Evolutionary conservation across 73 alveolate genomes (phyloP).

Genomic region (Symbiodinium pilosum): DNA sequence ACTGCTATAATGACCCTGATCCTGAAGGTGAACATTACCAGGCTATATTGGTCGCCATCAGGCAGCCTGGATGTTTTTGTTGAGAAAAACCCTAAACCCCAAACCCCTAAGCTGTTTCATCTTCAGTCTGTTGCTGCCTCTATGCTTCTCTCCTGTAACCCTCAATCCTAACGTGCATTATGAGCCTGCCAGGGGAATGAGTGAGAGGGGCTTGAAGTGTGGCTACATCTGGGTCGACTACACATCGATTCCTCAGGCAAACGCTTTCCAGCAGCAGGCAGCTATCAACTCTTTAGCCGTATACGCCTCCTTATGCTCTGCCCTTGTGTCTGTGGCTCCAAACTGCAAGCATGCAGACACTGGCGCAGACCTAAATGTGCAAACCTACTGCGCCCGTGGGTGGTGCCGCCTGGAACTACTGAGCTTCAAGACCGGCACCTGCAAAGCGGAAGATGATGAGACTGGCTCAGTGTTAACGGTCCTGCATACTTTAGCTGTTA

Average conservation of each 20-base stretch:
- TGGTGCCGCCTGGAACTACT: background rate
- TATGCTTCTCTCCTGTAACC: no score
- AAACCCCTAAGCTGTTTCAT: no score
- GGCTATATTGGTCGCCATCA: background rate
- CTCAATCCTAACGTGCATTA: no score
- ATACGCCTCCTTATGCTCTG: slow-evolving; percentile 1
- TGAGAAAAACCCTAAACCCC: no score
- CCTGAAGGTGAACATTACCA: background rate
- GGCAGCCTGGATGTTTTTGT: no score
- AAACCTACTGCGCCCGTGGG: background rate
- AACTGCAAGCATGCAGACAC: slow-evolving; percentile 1
- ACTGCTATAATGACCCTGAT: no score
- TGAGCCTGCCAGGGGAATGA: no score
- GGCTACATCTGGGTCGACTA: slow-evolving; percentile 27
- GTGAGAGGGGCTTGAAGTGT: background rate
- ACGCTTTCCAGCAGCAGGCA: slow-evolving; percentile 22
- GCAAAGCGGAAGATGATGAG: background rate
- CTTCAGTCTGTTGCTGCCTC: no score
- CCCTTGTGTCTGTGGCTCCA: slow-evolving; percentile 13
- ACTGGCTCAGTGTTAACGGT: no score
- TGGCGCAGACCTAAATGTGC: background rate
- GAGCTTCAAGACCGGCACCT: background rate
- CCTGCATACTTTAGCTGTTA: no score
- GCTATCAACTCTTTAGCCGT: slow-evolving; percentile 36
- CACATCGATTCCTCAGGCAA: slow-evolving; percentile 22